Conservation (phyloP, 208 protist species). For the Trichomonas tenax region DNA sequence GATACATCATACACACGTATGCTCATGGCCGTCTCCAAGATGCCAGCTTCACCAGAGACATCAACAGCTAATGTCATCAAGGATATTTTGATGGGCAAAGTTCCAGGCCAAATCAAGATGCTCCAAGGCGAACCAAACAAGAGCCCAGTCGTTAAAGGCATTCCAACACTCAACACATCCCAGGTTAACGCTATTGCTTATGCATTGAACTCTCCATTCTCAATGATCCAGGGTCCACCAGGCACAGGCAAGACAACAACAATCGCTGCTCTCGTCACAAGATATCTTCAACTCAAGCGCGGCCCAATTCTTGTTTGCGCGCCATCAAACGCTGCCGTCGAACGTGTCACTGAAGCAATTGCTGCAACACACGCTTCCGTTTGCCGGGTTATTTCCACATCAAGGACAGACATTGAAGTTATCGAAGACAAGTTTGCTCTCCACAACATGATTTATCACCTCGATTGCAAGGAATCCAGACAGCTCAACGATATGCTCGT, state of each 20-base stretch:
- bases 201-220: constrained; percentile 59
- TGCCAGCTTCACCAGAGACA: constrained; percentile 57
- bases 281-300: constrained; percentile 48
- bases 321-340: constrained; percentile 84
- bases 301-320: constrained; percentile 66
- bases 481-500: constrained; percentile 58
- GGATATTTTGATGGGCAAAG: constrained; percentile 67
- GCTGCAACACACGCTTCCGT: constrained; percentile 65
- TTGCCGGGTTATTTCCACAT: constrained; percentile 75
- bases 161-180: constrained; percentile 67
- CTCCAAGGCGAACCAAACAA: not conserved
- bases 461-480: constrained; percentile 27
- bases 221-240: constrained; percentile 71
- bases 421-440: constrained; percentile 64
- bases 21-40: constrained; percentile 59
- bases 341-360: constrained; percentile 80
- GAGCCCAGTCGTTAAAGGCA: constrained; percentile 30
- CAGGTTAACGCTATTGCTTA: constrained; percentile 52
- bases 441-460: constrained; percentile 60
- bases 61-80: constrained; percentile 64
- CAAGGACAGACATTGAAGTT: constrained; percentile 56
- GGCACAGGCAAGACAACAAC: constrained; percentile 93
- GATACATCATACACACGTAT: constrained; percentile 60
- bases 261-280: constrained; percentile 74
- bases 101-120: constrained; percentile 39